Conservation (phyloP, 768 basidiomycete genomes). For the Hypholoma sublateritium region DNA sequence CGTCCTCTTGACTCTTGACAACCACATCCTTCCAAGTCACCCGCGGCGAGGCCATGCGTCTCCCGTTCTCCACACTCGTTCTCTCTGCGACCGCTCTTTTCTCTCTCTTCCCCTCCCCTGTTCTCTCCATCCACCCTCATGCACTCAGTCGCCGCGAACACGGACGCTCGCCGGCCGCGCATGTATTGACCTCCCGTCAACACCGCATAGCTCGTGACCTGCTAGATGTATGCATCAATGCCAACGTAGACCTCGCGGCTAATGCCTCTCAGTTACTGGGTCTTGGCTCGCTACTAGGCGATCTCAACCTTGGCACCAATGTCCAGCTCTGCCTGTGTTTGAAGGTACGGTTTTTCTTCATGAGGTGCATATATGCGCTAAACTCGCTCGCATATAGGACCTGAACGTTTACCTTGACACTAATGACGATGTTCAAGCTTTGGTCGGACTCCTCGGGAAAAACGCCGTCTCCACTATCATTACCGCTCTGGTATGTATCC, state of each 20-base stretch:
- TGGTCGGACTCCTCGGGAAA: conserved; percentile 27
- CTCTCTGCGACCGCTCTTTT: conserved; percentile 19
- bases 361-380: conserved; percentile 5
- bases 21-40: background rate
- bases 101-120: conserved; percentile 12
- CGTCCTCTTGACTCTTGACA: conserved; percentile 9
- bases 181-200: conserved; percentile 24
- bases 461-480: conserved; percentile 21
- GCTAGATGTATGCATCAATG: conserved; percentile 32
- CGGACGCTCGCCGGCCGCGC: conserved; percentile 14
- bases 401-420: conserved; percentile 32
- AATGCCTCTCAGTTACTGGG: conserved; percentile 20
- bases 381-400: conserved; percentile 21
- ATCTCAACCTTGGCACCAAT: conserved; percentile 19
- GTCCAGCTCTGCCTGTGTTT: conserved; percentile 39
- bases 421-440: conserved; percentile 23
- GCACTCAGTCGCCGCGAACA: conserved; percentile 23
- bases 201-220: conserved; percentile 26
- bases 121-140: conserved; percentile 16
- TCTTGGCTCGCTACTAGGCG: conserved; percentile 19
- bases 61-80: conserved; percentile 26
- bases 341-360: conserved; percentile 26
- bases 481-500: conserved; percentile 23
- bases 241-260: conserved; percentile 23
- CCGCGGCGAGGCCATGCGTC: conserved; percentile 23